These are phyloP conservation scores for Penicillium bovifimosum DNA, from an alignment of 495 filamentous ascomycete species.

Conservation along the genomic window DNA sequence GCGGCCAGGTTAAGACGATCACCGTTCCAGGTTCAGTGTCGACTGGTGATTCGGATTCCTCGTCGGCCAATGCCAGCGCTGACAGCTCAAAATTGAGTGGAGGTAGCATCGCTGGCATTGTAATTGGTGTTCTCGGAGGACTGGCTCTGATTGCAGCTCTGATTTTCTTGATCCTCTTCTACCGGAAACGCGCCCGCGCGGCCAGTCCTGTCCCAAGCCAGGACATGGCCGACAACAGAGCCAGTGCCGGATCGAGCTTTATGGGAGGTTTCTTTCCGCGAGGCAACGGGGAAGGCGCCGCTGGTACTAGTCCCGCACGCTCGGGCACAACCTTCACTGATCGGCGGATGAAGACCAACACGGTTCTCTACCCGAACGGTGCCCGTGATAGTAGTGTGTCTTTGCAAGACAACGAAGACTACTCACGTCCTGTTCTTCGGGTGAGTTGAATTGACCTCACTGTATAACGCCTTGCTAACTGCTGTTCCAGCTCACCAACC, in stretches of 20 bases:
- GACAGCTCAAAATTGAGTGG: conserved; percentile 27
- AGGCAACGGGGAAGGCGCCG: conserved; percentile 32
- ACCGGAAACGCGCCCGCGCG: conserved; percentile 33
- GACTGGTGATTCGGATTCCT: conserved; percentile 15
- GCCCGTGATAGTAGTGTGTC: conserved; percentile 46
- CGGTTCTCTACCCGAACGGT: conserved; percentile 42
- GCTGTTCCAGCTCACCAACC: conserved; percentile 45
- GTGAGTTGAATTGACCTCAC: conserved; percentile 28
- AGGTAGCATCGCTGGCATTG: conserved; percentile 44
- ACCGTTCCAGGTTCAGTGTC: conserved; percentile 42
- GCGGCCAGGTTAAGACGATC: conserved; percentile 44
- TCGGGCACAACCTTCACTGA: conserved; percentile 37
- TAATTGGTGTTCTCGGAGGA: conserved; percentile 46
- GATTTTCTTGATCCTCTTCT: conserved; percentile 40
- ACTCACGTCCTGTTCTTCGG: conserved; percentile 51
- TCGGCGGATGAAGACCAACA: conserved; percentile 41
- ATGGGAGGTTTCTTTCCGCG: conserved; percentile 38
- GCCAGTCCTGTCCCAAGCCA: conserved; percentile 32
- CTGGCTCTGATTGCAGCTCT: conserved; percentile 34
- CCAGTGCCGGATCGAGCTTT: conserved; percentile 45
- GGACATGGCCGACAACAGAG: conserved; percentile 33
- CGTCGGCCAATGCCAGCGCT: conserved; percentile 6
- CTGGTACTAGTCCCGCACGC: conserved; percentile 19
- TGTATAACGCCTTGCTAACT: conserved; percentile 17
- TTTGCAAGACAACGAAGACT: conserved; percentile 53